Evolutionary conservation across 140 eudicot species (phyloP), one percentile per base, ranked within the genome.

Genomic region (Senecio squalidus): DNA sequence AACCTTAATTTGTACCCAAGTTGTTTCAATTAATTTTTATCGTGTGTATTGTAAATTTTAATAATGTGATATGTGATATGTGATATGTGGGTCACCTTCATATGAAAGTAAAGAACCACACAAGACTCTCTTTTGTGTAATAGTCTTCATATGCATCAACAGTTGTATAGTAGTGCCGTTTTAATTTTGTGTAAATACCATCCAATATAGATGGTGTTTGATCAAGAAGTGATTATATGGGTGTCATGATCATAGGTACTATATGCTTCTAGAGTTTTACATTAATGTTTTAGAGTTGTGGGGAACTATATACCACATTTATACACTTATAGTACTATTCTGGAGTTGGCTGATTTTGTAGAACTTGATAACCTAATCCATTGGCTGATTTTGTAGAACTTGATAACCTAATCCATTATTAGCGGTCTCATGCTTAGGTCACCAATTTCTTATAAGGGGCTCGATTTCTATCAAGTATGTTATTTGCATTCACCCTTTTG

Each of bases 1-100:
- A 40, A 17, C 5, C 6, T 0, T 13, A 10, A 39, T 4, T 45
- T 29, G 55, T 62, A 62, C 47, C 10, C 7, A 9, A 21, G 52
- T 23, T 57, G 66, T 14, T 31, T 47, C 24, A 14, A 45, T 59
- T 53, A 22, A 56, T 67, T 10, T 67, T 30, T 44, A 29, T 10
- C 6, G 64, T 14, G 64, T 30, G 28, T 17, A 43, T 54, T 44
- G 49, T 55, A 23, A n/a, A n/a, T n/a, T n/a, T n/a, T n/a, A n/a
- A n/a, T n/a, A n/a, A n/a, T n/a, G n/a, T n/a, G n/a, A 62, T 39
- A 39, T 52, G 36, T 14, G 14, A 65, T 44, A 44, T 44, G 41
- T 17, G 14, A 55, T 58, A 57, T 57, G 67, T 48, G 75, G 62
- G 63, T 69, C 69, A 51, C 8, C 56, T 27, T 69, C 69, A 49